These are phyloP conservation scores for Hordeum marinum DNA, from an alignment of 176 grass and related monocot species.

Conservation along the genomic window DNA sequence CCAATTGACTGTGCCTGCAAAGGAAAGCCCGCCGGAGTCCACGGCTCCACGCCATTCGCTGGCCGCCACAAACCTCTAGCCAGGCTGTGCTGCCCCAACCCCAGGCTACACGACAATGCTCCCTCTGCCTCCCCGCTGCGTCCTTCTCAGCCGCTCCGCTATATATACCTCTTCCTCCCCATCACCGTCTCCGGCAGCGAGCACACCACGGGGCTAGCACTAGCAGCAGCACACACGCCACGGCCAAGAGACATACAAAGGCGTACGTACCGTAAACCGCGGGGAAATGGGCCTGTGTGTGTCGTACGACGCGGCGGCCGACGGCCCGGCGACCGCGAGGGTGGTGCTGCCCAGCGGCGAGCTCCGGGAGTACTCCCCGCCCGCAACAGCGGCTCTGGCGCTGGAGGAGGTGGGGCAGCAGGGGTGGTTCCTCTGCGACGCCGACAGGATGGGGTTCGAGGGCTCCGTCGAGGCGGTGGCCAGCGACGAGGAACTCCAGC, in stretches of 20 bases:
- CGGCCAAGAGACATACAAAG: neutral
- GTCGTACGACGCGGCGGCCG: constrained; percentile 41
- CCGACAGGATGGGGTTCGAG: constrained; percentile 73
- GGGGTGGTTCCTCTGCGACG: constrained; percentile 74
- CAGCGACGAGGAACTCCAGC: constrained; percentile 36
- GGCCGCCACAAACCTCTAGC: constrained; percentile 31
- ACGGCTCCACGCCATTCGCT: neutral
- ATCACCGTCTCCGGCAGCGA: constrained; percentile 26
- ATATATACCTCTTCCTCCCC: constrained; percentile 17
- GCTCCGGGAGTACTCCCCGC: constrained; percentile 51
- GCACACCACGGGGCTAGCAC: neutral
- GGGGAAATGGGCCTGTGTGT: constrained; percentile 53
- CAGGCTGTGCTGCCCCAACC: constrained; percentile 30
- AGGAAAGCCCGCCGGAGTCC: neutral
- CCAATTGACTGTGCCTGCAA: neutral
- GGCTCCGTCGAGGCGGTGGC: constrained; percentile 24
- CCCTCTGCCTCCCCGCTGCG: constrained; percentile 12
- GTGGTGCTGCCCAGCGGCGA: constrained; percentile 61
- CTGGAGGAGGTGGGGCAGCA: constrained; percentile 35
- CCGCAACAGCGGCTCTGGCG: constrained; percentile 30
- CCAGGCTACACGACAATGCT: constrained; percentile 41
- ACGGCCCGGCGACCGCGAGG: constrained; percentile 32
- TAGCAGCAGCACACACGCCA: neutral
- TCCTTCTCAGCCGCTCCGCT: neutral
- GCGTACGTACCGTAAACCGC: neutral